phyloP scores from a whole-genome alignment of 306 rosid genomes.

The Castanopsis chinensis region DNA sequence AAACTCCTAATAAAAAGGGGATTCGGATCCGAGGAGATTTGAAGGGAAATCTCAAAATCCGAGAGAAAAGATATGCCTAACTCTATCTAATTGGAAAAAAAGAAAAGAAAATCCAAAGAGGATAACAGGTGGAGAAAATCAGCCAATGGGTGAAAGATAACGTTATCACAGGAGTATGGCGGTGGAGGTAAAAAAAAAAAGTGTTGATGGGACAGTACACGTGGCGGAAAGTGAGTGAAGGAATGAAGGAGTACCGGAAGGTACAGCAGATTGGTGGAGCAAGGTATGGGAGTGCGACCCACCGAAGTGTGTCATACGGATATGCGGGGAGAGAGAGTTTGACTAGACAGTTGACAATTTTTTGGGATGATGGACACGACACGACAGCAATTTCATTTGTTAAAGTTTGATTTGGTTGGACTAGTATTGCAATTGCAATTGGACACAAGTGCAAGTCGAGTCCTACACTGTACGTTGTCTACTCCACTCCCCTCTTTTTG shows the following conservation, averaged over 20 bases:
- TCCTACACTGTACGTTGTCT: no score
- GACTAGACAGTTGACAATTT: background rate
- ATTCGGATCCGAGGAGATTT: no score
- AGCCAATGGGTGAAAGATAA: constrained; percentile 55
- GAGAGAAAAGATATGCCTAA: constrained; percentile 14
- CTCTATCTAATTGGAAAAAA: background rate
- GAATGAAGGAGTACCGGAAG: no score
- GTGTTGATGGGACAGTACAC: constrained; percentile 3
- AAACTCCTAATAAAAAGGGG: no score
- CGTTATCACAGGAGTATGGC: constrained; percentile 36
- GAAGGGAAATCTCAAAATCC: background rate
- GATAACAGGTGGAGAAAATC: constrained; percentile 30
- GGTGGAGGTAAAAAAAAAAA: background rate
- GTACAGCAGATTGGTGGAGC: background rate
- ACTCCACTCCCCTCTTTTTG: background rate
- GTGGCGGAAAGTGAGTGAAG: background rate
- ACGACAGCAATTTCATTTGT: no score
- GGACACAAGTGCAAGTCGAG: background rate
- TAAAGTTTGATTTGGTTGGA: no score
- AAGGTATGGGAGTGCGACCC: constrained; percentile 1
- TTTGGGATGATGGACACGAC: no score
- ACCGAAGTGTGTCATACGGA: background rate
- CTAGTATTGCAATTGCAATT: no score
- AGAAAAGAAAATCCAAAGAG: constrained; percentile 25
- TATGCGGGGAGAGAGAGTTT: no score